phyloP scores from a whole-genome alignment of 202 grass and related monocot species.

The Dendrocalamus latiflorus region DNA sequence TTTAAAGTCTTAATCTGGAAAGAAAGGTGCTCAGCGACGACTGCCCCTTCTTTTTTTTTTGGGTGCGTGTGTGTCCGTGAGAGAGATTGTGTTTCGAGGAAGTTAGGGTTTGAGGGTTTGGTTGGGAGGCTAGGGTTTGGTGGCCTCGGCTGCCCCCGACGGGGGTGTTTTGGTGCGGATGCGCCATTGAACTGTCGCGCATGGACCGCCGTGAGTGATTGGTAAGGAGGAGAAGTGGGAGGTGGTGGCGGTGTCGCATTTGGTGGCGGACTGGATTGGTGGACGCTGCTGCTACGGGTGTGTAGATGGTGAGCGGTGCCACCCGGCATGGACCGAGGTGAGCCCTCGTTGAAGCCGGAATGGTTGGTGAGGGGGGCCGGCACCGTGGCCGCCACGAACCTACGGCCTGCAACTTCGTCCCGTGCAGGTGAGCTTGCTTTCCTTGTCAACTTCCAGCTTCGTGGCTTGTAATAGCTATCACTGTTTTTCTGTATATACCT shows the following conservation, averaged over 20 bases:
- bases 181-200: not conserved
- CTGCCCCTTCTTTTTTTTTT: not conserved
- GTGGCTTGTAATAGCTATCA: not conserved
- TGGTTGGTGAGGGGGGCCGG: constrained; percentile 40
- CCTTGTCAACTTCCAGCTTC: not conserved
- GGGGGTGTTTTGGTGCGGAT: not conserved
- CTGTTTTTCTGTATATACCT: not conserved
- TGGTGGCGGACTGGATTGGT: constrained; percentile 24
- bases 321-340: constrained; percentile 44
- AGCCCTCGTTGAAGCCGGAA: constrained; percentile 59
- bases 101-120: constrained; percentile 14
- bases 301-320: constrained; percentile 20
- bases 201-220: not conserved
- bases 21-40: no score
- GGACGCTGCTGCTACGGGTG: not conserved
- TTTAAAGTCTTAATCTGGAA: not conserved
- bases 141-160: constrained; percentile 1
- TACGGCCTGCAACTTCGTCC: constrained; percentile 28
- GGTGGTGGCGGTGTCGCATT: not conserved
- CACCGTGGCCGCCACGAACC: constrained; percentile 2
- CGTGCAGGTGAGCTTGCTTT: constrained; percentile 18
- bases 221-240: not conserved
- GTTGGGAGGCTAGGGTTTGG: constrained; percentile 9
- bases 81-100: not conserved
- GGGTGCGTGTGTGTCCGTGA: not conserved